Evolutionary conservation across 306 rosid genomes (phyloP), one percentile per base, ranked within the genome.

Genomic region (Corylus avellana): DNA sequence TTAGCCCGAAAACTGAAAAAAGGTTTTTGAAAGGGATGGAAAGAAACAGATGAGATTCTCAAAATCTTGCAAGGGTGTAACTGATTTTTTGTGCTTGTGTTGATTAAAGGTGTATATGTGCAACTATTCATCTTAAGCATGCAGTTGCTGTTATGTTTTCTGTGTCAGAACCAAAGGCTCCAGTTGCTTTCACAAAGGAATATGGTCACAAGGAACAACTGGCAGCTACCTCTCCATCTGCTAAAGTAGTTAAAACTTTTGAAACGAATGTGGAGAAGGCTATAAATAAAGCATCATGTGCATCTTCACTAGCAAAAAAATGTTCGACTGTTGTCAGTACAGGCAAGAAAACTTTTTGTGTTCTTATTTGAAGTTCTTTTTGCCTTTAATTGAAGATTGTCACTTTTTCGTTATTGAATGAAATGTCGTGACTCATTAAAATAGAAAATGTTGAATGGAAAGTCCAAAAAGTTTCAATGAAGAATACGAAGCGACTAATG

Each of bases 101-200:
- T 54, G 58, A 54, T 8, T n/a, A 67, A 67, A 67, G 17, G 10
- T 39, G 54, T 47, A 70, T 47, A 12, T 22, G 3, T 4, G 7
- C 2, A 0, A n/a, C 27, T 47, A 5, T 70, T 70, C 1, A 46
- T 7, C 56, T 42, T 68, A 17, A 0, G 29, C 9, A 9, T 17
- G 55, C 27, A 17, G 11, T 32, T 51, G 76, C 13, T 13, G 2
- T 51, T 16, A 12, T 74, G 77, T 47, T 56, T 27, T 56, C 67
- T 57, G 16, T 17, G 44, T 59, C 70, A 75, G 70, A 75, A 58
- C 11, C 11, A 18, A 58, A 58, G 70, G 70, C 56, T 44, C 44
- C 56, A 11, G 44, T 39, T 27, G 18, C 70, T 39, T 42, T 2
- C 29, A 22, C 25, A 53, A 55, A 17, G 70, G 49, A 64, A 73